phyloP scores from a whole-genome alignment of 2,329 filamentous ascomycete species.

The Pyrenophora graminea region DNA sequence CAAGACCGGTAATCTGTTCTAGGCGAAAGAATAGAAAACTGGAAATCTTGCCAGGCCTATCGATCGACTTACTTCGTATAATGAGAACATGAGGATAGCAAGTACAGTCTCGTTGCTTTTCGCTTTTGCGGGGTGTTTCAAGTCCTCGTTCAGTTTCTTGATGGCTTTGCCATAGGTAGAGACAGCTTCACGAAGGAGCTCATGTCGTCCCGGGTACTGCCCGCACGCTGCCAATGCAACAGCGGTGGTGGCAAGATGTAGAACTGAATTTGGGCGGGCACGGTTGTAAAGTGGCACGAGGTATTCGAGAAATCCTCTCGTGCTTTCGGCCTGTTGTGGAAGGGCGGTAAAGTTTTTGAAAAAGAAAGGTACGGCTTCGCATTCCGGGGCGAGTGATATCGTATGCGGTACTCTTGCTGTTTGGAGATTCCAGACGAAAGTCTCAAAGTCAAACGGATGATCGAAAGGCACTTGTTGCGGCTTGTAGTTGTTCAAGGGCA shows the following conservation, averaged over 20 bases:
- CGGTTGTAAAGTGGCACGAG: conserved; percentile 46
- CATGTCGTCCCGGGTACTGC: conserved; percentile 44
- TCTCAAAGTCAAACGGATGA: conserved; percentile 29
- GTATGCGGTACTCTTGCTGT: conserved; percentile 27
- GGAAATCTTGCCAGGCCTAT: conserved; percentile 21
- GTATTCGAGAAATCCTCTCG: conserved; percentile 46
- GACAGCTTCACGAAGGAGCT: conserved; percentile 41
- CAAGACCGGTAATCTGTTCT: neutral
- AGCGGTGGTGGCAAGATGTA: conserved; percentile 48
- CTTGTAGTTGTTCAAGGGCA: conserved; percentile 17
- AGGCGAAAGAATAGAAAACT: conserved; percentile 18
- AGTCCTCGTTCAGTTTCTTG: conserved; percentile 42
- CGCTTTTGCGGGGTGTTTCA: conserved; percentile 41
- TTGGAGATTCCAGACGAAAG: conserved; percentile 39
- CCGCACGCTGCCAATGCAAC: conserved; percentile 46
- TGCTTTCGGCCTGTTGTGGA: conserved; percentile 44
- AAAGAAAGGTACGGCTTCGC: conserved; percentile 48
- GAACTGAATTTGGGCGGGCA: conserved; percentile 40
- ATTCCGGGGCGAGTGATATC: conserved; percentile 40
- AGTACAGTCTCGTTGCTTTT: conserved; percentile 47
- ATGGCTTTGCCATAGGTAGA: conserved; percentile 46
- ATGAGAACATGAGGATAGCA: conserved; percentile 47
- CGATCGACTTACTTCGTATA: conserved; percentile 47
- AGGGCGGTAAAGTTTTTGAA: conserved; percentile 49
- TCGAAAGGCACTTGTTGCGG: conserved; percentile 19